These are phyloP conservation scores for Phytophthora multivora DNA, from an alignment of 352 stramenopile genomes.

Conservation along the genomic window DNA sequence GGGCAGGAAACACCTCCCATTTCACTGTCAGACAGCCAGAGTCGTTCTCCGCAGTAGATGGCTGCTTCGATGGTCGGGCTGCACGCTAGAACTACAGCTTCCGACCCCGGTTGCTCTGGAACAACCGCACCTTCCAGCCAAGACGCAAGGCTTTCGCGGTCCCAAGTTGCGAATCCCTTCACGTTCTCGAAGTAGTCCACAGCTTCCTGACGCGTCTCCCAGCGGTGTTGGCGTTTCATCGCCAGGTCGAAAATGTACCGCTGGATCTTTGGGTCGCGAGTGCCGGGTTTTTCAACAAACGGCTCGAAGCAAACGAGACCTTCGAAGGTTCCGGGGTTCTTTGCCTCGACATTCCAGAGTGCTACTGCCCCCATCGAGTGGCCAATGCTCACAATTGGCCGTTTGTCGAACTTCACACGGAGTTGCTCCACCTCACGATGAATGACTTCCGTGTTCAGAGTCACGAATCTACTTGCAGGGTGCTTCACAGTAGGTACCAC, in stretches of 20 bases:
- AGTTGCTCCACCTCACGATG: conserved; percentile 12
- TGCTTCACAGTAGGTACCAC: conserved; percentile 25
- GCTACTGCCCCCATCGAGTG: conserved; percentile 38
- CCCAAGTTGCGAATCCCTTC: conserved; percentile 36
- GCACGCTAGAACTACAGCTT: conserved; percentile 23
- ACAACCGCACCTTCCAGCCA: conserved; percentile 43
- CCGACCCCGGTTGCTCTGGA: conserved; percentile 5
- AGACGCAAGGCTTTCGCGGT: conserved; percentile 2
- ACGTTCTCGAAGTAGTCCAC: conserved; percentile 12
- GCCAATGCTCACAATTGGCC: conserved; percentile 46
- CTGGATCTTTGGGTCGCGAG: conserved; percentile 1
- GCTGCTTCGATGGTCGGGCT: conserved; percentile 27
- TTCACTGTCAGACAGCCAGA: conserved; percentile 19
- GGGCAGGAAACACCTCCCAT: conserved; percentile 37
- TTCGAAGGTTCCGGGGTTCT: conserved; percentile 36
- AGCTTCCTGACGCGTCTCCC: conserved; percentile 3
- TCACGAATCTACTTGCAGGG: conserved; percentile 30
- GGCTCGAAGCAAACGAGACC: conserved; percentile 42
- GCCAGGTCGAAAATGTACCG: conserved; percentile 14
- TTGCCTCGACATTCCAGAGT: conserved; percentile 32
- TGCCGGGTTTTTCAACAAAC: conserved; percentile 2
- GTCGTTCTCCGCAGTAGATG: conserved; percentile 17
- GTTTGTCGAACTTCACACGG: background rate
- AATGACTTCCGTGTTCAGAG: conserved; percentile 14
- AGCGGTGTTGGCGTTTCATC: conserved; percentile 1